Conservation (phyloP, 805 yeast genomes). For the fission yeast (Schizosaccharomyces pombe) region DNA sequence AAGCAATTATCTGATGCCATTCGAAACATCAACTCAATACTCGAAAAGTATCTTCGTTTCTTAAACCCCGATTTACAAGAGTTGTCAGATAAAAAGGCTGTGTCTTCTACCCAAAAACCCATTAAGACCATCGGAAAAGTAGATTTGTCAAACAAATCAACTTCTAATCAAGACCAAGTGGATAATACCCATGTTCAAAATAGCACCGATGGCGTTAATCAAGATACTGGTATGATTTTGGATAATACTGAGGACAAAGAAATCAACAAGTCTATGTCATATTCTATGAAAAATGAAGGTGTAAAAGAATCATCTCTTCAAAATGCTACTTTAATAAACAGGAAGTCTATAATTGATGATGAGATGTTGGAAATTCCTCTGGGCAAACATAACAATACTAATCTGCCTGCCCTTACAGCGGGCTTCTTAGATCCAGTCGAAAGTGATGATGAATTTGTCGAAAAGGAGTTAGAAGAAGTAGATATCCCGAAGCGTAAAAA, state of each 20-base stretch:
- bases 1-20: constrained; percentile 7
- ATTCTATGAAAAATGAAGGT: neutral
- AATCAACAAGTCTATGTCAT: no score
- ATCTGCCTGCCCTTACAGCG: neutral
- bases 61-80: no score
- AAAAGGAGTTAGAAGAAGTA: constrained; percentile 16
- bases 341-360: neutral
- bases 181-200: no score
- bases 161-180: no score
- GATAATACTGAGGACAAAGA: no score
- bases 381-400: neutral
- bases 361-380: neutral
- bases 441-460: constrained; percentile 9
- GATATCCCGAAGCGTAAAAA: constrained; percentile 34
- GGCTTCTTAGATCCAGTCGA: neutral
- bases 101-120: no score
- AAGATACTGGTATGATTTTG: no score
- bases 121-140: no score
- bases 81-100: no score
- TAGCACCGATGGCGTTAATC: no score
- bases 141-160: no score
- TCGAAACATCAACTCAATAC: constrained; percentile 7
- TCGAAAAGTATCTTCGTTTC: no score
- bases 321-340: neutral
- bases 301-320: neutral